Conservation (phyloP, 2,329 filamentous ascomycete species). For the Monilinia fructicola region DNA sequence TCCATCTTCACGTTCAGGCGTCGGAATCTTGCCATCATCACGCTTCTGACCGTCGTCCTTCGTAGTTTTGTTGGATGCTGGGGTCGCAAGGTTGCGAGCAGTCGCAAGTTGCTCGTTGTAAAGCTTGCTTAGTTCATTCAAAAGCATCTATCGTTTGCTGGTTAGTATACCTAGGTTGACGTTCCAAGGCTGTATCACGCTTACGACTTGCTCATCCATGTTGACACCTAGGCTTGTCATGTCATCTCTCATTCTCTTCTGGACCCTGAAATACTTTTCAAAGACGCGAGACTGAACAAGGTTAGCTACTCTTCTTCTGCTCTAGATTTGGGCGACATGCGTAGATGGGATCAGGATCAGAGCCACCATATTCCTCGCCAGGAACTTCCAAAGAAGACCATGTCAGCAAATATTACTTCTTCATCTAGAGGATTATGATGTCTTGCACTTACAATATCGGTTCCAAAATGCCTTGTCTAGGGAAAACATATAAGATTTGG, state of each 20-base stretch:
- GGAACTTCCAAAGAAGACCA: neutral
- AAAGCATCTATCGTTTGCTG: neutral
- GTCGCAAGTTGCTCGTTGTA: neutral
- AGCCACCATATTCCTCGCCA: neutral
- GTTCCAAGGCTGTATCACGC: neutral
- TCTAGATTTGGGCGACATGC: neutral
- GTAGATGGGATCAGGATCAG: neutral
- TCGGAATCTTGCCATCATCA: too few relatives aligned
- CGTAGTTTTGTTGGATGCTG: neutral
- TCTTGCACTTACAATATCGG: neutral
- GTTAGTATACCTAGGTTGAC: neutral
- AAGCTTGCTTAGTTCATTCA: neutral
- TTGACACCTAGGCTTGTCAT: neutral
- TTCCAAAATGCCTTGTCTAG: neutral
- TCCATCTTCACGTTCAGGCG: too few relatives aligned
- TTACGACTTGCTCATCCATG: neutral
- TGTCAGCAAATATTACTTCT: neutral
- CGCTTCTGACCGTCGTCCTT: neutral
- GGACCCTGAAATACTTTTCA: neutral
- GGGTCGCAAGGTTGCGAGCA: neutral
- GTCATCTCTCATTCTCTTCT: neutral
- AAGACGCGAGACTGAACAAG: neutral
- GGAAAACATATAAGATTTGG: neutral
- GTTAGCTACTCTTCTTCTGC: neutral
- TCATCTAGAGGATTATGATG: neutral